phyloP scores from a whole-genome alignment of 371 early-diverging fungal genomes.

The Mucor sp. region DNA sequence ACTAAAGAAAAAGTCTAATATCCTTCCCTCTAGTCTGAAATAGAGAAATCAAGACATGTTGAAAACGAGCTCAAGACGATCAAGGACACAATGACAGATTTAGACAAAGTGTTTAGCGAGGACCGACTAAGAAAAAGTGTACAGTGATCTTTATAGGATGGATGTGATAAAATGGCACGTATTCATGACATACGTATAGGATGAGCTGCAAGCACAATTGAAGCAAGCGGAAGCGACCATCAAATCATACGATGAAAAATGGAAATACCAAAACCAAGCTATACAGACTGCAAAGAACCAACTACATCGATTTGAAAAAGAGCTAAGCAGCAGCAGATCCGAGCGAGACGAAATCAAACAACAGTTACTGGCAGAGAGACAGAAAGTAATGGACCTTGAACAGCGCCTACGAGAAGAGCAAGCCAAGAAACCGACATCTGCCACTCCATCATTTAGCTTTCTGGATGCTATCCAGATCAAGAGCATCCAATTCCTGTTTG shows the following conservation, averaged over 20 bases:
- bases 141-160: not conserved
- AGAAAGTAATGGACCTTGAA: constrained; percentile 7
- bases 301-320: constrained; percentile 14
- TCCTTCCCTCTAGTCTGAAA: constrained; percentile 22
- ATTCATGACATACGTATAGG: not conserved
- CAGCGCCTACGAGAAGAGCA: constrained; percentile 2
- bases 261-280: constrained; percentile 20
- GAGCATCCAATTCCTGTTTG: constrained; percentile 9
- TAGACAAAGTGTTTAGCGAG: constrained; percentile 24
- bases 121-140: constrained; percentile 18
- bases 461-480: constrained; percentile 14
- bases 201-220: constrained; percentile 13
- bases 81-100: constrained; percentile 27
- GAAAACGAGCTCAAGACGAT: constrained; percentile 35
- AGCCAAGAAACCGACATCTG: not conserved
- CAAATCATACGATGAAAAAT: constrained; percentile 15
- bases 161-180: not conserved
- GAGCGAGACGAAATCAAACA: not conserved
- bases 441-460: constrained; percentile 3
- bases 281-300: constrained; percentile 26
- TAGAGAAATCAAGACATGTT: constrained; percentile 39
- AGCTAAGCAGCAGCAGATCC: not conserved
- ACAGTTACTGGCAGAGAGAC: constrained; percentile 8
- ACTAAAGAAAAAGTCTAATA: not conserved
- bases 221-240: constrained; percentile 15